A percentile compares a stretch with the other conserved stretches of the same genome.
phyloP scores from a whole-genome alignment of 768 basidiomycete genomes.

The Collybiopsis luxurians region DNA sequence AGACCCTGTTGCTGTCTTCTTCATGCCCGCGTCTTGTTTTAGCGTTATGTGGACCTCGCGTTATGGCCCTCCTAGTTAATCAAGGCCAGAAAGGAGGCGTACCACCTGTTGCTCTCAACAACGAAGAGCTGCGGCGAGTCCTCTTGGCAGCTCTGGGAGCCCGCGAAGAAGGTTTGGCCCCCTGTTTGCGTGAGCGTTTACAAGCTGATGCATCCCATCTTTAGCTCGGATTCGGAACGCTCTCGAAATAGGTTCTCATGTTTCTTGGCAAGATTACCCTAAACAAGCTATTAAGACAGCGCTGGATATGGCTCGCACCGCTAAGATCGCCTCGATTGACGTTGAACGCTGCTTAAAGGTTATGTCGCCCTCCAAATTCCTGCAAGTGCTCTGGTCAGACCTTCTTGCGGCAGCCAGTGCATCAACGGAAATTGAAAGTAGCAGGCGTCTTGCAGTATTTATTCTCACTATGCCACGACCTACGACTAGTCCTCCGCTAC shows the following conservation, averaged over 20 bases:
- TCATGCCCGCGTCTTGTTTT: constrained; percentile 67
- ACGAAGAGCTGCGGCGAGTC: constrained; percentile 34
- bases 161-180: constrained; percentile 33
- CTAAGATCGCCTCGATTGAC: constrained; percentile 64
- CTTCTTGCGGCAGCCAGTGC: constrained; percentile 49
- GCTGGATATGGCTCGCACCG: constrained; percentile 53
- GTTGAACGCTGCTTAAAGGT: constrained; percentile 63
- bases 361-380: constrained; percentile 57
- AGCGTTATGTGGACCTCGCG: constrained; percentile 55
- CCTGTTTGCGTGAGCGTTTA: not conserved
- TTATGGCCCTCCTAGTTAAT: constrained; percentile 44
- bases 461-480: constrained; percentile 62
- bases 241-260: constrained; percentile 19
- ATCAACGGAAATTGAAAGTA: constrained; percentile 55
- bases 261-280: constrained; percentile 51
- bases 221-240: constrained; percentile 10
- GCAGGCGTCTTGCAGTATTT: constrained; percentile 65
- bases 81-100: constrained; percentile 25
- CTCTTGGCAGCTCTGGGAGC: constrained; percentile 36
- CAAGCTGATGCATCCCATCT: not conserved
- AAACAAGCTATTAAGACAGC: constrained; percentile 56
- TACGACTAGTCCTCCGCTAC: constrained; percentile 52
- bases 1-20: constrained; percentile 60
- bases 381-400: constrained; percentile 69
- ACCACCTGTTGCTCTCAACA: constrained; percentile 25